Conservation (phyloP, 192 early-diverging fungal genomes). For the Mortierella antarctica region DNA sequence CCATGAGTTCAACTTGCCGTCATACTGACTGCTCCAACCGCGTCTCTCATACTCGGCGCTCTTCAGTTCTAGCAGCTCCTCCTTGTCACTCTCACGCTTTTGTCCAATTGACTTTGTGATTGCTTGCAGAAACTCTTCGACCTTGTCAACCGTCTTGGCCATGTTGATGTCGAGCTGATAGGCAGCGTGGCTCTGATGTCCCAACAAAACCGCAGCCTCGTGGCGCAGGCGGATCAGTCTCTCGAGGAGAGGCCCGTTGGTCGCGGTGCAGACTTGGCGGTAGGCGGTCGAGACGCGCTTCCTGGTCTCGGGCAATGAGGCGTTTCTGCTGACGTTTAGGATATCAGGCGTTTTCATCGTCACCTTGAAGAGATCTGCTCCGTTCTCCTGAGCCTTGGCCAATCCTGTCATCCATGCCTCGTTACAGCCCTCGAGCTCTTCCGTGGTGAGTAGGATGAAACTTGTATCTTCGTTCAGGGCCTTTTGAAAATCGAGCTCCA, state of each 20-base stretch:
- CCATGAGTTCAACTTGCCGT: slow-evolving; percentile 75
- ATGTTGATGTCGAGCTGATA: slow-evolving; percentile 84
- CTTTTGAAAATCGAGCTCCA: slow-evolving; percentile 77
- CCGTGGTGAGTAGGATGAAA: slow-evolving; percentile 56
- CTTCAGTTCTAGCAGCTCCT: slow-evolving; percentile 71
- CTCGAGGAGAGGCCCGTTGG: slow-evolving; percentile 49
- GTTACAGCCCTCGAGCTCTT: slow-evolving; percentile 30
- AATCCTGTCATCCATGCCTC: slow-evolving; percentile 60
- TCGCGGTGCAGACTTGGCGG: slow-evolving; percentile 53
- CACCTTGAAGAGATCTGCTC: slow-evolving; percentile 76
- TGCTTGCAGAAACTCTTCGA: slow-evolving; percentile 73
- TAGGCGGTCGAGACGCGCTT: slow-evolving; percentile 24
- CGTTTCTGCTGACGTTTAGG: slow-evolving; percentile 33
- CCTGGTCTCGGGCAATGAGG: slow-evolving; percentile 14
- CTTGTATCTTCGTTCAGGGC: slow-evolving; percentile 77
- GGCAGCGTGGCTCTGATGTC: slow-evolving; percentile 77
- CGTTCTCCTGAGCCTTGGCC: slow-evolving; percentile 4
- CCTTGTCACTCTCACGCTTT: slow-evolving; percentile 70
- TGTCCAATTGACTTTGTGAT: slow-evolving; percentile 67
- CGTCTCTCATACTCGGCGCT: slow-evolving; percentile 57
- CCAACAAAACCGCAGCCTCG: slow-evolving; percentile 68
- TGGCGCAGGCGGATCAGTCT: slow-evolving; percentile 58
- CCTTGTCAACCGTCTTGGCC: slow-evolving; percentile 78
- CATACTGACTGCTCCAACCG: slow-evolving; percentile 61
- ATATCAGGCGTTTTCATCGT: slow-evolving; percentile 47